Percentiles rank a stretch among this genome's conserved stretches.
phyloP scores from a whole-genome alignment of 768 basidiomycete genomes.

The Chalciporus chontae region DNA sequence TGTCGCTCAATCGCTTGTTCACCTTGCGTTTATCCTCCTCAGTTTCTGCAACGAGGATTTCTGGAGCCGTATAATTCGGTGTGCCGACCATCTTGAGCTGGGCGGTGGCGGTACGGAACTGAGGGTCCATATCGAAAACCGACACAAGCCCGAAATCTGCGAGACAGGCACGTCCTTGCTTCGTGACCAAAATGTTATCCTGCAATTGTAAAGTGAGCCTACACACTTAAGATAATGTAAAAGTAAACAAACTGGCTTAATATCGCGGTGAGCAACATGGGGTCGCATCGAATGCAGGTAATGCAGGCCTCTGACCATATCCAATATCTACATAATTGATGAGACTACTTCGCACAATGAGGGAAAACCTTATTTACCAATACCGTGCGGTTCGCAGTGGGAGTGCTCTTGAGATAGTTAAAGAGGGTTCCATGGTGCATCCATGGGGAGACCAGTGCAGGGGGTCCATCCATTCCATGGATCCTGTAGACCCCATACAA shows the following conservation, averaged over 20 bases:
- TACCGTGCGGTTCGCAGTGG: constrained; percentile 2
- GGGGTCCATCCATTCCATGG: constrained; percentile 4
- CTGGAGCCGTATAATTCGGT: constrained; percentile 24
- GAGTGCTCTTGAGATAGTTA: constrained; percentile 25
- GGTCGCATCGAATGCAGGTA: too few relatives aligned
- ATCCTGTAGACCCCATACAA: constrained; percentile 30
- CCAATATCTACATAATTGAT: too few relatives aligned
- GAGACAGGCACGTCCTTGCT: constrained; percentile 37
- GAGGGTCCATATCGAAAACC: constrained; percentile 14
- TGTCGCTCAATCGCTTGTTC: constrained; percentile 32
- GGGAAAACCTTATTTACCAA: too few relatives aligned
- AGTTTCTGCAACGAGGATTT: constrained; percentile 9
- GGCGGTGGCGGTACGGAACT: constrained; percentile 8
- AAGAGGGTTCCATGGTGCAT: constrained; percentile 33
- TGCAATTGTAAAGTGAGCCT: too few relatives aligned
- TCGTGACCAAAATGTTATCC: too few relatives aligned
- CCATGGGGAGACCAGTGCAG: constrained; percentile 37
- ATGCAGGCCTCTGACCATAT: too few relatives aligned
- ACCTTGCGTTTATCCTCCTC: constrained; percentile 8
- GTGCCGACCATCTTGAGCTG: constrained; percentile 15
- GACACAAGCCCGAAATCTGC: constrained; percentile 46
- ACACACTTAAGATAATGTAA: too few relatives aligned
- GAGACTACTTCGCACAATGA: too few relatives aligned
- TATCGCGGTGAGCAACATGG: too few relatives aligned
- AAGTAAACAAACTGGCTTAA: too few relatives aligned